Conservation (phyloP, 805 yeast genomes). For the Wickerhamomyces hampshirensis region DNA sequence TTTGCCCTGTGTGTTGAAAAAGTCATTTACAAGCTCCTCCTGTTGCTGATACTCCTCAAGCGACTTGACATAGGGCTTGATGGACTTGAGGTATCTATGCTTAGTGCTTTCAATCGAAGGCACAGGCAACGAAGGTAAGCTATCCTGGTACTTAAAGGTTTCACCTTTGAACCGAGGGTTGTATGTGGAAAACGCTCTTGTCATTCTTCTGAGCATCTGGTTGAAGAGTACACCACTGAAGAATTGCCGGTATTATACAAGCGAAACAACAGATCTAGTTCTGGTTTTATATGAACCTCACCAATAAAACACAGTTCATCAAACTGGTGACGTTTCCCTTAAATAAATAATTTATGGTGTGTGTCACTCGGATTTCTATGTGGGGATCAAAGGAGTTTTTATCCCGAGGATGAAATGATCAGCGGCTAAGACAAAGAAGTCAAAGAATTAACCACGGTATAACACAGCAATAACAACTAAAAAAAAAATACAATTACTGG, state of each 20-base stretch:
- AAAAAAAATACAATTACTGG: no score
- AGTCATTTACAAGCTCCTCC: slow-evolving; percentile 56
- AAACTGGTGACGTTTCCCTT: no score
- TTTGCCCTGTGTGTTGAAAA: slow-evolving; percentile 63
- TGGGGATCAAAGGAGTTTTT: slow-evolving; percentile 15
- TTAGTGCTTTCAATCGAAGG: slow-evolving; percentile 75
- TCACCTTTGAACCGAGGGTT: slow-evolving; percentile 45
- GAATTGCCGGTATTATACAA: background rate
- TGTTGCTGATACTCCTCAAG: slow-evolving; percentile 50
- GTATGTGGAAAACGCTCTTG: slow-evolving; percentile 20
- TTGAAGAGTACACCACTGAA: background rate
- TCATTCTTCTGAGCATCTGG: slow-evolving; percentile 22
- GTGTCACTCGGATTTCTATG: slow-evolving; percentile 1
- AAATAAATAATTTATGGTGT: background rate
- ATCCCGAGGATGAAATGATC: background rate
- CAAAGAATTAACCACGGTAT: no score
- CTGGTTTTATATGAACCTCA: no score
- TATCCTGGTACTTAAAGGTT: slow-evolving; percentile 65
- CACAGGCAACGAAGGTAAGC: slow-evolving; percentile 82
- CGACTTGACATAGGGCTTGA: slow-evolving; percentile 59
- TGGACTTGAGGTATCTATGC: slow-evolving; percentile 60
- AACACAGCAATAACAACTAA: no score
- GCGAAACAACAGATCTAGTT: no score
- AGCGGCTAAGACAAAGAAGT: no score
- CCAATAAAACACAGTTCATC: no score